phyloP scores from a whole-genome alignment of 2,329 filamentous ascomycete genomes.

The Colletotrichum kahawae region DNA sequence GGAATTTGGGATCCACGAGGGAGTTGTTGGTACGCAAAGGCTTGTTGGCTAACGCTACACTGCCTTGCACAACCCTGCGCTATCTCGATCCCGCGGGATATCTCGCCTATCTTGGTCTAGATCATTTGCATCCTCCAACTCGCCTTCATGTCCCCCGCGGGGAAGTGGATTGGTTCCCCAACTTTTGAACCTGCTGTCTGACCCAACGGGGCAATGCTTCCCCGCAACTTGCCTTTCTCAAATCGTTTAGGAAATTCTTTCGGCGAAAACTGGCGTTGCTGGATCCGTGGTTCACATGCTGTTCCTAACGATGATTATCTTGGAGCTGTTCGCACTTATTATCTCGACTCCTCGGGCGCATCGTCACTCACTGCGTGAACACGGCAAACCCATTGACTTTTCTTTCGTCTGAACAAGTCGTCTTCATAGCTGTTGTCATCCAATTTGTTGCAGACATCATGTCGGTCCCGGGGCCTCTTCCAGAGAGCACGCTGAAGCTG shows the following conservation, averaged over 20 bases:
- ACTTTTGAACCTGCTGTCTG: neutral
- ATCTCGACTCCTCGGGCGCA: neutral
- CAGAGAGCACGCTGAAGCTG: slow-evolving; percentile 10
- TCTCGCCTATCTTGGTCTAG: neutral
- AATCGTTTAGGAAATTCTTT: neutral
- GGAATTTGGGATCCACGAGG: neutral
- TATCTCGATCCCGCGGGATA: slow-evolving; percentile 9
- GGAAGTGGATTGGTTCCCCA: slow-evolving; percentile 16
- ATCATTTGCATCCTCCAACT: neutral
- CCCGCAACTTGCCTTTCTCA: neutral
- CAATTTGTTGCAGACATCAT: neutral
- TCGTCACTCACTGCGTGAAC: neutral
- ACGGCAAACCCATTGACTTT: neutral
- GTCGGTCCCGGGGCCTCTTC: slow-evolving; percentile 2
- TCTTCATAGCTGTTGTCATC: neutral
- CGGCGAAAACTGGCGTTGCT: neutral
- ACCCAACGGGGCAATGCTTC: neutral
- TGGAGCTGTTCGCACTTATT: neutral
- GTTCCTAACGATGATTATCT: neutral
- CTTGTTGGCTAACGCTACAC: neutral
- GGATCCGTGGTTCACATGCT: neutral
- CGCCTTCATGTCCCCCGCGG: neutral
- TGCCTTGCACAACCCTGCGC: neutral
- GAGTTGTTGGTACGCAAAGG: neutral
- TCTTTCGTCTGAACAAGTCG: too few relatives aligned